These are phyloP conservation scores for Phytophthora parvispora DNA, from an alignment of 352 stramenopile genomes.

Conservation along the genomic window DNA sequence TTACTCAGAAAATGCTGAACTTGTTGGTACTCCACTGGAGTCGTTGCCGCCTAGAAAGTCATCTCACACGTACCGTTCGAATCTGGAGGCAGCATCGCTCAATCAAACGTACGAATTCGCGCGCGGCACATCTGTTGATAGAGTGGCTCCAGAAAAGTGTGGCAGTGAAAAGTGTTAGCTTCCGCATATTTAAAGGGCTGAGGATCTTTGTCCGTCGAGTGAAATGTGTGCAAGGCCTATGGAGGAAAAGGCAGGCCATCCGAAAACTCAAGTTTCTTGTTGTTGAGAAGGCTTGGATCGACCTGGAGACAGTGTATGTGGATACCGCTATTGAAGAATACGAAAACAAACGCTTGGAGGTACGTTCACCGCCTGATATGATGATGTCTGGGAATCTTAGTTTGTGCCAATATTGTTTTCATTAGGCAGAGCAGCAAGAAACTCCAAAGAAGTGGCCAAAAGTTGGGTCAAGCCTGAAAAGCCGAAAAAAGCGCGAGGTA, in stretches of 20 bases:
- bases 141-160: constrained; percentile 77
- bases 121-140: constrained; percentile 54
- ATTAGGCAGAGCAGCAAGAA: constrained; percentile 15
- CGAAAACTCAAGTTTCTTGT: constrained; percentile 44
- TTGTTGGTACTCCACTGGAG: constrained; percentile 51
- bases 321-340: constrained; percentile 57
- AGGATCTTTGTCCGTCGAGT: constrained; percentile 60
- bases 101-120: constrained; percentile 36
- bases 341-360: constrained; percentile 46
- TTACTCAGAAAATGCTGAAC: constrained; percentile 55
- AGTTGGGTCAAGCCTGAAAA: constrained; percentile 22
- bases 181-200: constrained; percentile 65
- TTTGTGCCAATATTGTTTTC: background rate
- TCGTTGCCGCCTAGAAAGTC: constrained; percentile 38
- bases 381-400: background rate
- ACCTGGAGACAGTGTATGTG: constrained; percentile 58
- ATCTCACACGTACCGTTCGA: constrained; percentile 49
- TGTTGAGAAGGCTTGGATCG: constrained; percentile 59
- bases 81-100: constrained; percentile 59
- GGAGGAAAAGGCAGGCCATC: constrained; percentile 55
- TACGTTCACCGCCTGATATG: constrained; percentile 11
- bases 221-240: constrained; percentile 65
- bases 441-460: constrained; percentile 30
- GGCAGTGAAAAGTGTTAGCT: constrained; percentile 57
- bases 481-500: constrained; percentile 24